These are phyloP conservation scores for Suillus bovinus DNA, from an alignment of 768 basidiomycete species.

Conservation along the genomic window DNA sequence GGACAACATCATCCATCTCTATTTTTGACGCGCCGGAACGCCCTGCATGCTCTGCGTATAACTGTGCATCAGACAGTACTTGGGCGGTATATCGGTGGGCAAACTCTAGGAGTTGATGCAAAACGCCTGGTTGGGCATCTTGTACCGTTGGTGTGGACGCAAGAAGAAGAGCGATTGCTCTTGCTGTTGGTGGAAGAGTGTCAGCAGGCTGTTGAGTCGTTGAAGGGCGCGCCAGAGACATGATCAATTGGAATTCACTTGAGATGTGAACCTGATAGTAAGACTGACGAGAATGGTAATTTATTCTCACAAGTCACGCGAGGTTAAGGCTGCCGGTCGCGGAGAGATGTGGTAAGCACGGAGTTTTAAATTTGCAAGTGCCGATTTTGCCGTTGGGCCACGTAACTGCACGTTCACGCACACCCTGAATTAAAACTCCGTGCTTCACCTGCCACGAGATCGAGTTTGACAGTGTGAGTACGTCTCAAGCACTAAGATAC, in stretches of 20 bases:
- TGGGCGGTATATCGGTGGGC: constrained; percentile 83
- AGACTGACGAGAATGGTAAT: not conserved
- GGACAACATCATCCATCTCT: constrained; percentile 78
- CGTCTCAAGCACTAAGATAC: no score
- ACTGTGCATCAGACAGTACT: constrained; percentile 80
- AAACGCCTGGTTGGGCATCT: constrained; percentile 82
- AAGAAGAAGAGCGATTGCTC: constrained; percentile 79
- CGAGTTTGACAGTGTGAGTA: no score
- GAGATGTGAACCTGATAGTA: not conserved
- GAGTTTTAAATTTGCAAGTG: no score
- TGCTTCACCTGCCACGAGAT: no score
- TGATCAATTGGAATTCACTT: constrained; percentile 16
- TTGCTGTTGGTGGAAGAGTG: constrained; percentile 80
- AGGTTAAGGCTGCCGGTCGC: no score
- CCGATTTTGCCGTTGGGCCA: no score
- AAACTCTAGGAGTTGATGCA: constrained; percentile 87
- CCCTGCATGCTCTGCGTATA: constrained; percentile 87
- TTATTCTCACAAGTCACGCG: not conserved
- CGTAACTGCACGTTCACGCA: no score
- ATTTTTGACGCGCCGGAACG: constrained; percentile 61
- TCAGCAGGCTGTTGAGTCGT: constrained; percentile 43
- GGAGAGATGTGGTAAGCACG: no score
- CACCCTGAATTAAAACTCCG: no score
- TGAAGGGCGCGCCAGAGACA: constrained; percentile 39
- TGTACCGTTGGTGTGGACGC: constrained; percentile 83